A percentile compares a stretch with the other conserved stretches of the same genome.
Conservation (phyloP, 495 filamentous ascomycete genomes). For the Neurospora sp. region DNA sequence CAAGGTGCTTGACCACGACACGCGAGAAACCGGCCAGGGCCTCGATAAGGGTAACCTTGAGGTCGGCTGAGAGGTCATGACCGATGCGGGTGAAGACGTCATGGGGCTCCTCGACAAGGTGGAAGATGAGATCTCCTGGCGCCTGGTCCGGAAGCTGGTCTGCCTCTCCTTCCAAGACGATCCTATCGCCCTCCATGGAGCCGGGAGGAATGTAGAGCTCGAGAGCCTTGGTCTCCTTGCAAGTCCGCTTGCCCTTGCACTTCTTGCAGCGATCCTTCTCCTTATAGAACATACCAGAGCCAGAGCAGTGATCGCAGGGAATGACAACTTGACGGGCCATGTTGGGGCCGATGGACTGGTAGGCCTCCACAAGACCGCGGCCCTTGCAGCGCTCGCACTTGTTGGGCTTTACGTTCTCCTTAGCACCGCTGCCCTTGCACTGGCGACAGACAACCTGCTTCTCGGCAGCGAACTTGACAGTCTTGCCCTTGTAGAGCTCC, state of each 20-base stretch:
- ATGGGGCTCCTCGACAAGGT: constrained; percentile 72
- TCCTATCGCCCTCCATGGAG: constrained; percentile 76
- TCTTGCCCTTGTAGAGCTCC: constrained; percentile 97
- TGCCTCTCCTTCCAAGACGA: constrained; percentile 86
- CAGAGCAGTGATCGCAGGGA: constrained; percentile 67
- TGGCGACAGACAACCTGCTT: constrained; percentile 81
- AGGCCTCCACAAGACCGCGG: constrained; percentile 56
- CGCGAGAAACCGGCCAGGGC: constrained; percentile 82
- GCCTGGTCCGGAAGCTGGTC: constrained; percentile 87
- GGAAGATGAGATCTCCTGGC: constrained; percentile 88
- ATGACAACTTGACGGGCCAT: constrained; percentile 67
- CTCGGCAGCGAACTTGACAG: constrained; percentile 84
- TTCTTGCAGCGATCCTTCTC: constrained; percentile 97
- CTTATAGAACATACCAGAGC: constrained; percentile 72
- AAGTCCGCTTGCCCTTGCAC: constrained; percentile 83
- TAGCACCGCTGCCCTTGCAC: constrained; percentile 86
- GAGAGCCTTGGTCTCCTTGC: constrained; percentile 78
- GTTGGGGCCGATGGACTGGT: constrained; percentile 69
- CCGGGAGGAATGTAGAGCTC: constrained; percentile 95
- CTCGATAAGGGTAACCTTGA: constrained; percentile 74
- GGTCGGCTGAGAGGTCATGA: constrained; percentile 66
- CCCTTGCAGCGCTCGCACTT: constrained; percentile 78
- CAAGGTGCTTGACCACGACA: constrained; percentile 84
- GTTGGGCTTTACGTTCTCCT: constrained; percentile 81
- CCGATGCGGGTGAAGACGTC: constrained; percentile 70